These are phyloP conservation scores for Dioscorea dumetorum DNA, from an alignment of 106 monocot species.

Conservation along the genomic window DNA sequence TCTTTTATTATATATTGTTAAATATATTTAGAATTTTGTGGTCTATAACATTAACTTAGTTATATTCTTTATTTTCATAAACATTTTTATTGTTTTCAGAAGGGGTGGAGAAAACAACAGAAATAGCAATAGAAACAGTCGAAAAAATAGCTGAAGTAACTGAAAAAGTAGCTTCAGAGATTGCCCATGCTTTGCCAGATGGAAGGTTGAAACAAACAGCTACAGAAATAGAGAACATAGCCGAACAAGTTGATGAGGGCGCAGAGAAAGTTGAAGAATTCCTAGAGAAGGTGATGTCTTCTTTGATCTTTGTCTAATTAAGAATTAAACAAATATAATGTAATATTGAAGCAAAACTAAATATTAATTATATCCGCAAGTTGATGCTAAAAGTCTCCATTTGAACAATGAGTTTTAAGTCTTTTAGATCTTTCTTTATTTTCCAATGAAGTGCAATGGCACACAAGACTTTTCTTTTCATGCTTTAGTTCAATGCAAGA, in stretches of 20 bases:
- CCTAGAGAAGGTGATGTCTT: constrained; percentile 11
- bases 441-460: too few species aligned
- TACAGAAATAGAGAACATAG: neutral
- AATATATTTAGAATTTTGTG: too few species aligned
- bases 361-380: neutral
- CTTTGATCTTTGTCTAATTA: neutral
- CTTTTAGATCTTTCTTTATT: too few species aligned
- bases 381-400: neutral
- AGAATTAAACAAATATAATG: too few species aligned
- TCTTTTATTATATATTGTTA: too few species aligned
- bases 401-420: too few species aligned
- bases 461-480: too few species aligned
- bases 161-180: constrained; percentile 20
- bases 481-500: neutral
- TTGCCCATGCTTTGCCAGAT: constrained; percentile 19
- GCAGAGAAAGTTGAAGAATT: constrained; percentile 9
- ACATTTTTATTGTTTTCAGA: neutral
- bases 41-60: too few species aligned
- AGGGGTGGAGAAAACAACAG: constrained; percentile 4
- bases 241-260: constrained; percentile 4
- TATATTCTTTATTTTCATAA: too few species aligned
- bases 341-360: neutral
- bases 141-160: constrained; percentile 31
- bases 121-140: constrained; percentile 2
- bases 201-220: constrained; percentile 7